phyloP scores from a whole-genome alignment of 768 basidiomycete genomes.

The Rhizopogon rudus region DNA sequence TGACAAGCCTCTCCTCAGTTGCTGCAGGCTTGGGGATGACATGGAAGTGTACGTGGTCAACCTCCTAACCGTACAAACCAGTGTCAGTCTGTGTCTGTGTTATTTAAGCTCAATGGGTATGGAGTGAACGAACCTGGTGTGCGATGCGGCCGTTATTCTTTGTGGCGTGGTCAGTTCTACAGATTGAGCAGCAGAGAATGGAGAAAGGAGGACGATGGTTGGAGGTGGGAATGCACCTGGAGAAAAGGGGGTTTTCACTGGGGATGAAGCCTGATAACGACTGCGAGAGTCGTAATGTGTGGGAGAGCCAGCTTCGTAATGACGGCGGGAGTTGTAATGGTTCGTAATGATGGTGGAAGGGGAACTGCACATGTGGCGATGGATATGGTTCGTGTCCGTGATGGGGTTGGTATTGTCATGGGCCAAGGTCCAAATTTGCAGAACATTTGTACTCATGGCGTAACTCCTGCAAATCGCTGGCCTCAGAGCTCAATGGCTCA shows the following conservation, averaged over 20 bases:
- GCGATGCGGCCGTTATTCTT: slow-evolving; percentile 69
- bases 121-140: slow-evolving; percentile 40
- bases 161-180: background rate
- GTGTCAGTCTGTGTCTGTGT: background rate
- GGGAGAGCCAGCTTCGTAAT: too few relatives aligned
- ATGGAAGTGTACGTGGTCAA: slow-evolving; percentile 91
- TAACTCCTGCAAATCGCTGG: too few relatives aligned
- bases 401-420: too few relatives aligned
- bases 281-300: too few relatives aligned
- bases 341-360: too few relatives aligned
- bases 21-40: slow-evolving; percentile 85
- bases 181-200: background rate
- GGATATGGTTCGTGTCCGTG: too few relatives aligned
- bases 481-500: too few relatives aligned
- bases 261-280: too few relatives aligned
- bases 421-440: too few relatives aligned
- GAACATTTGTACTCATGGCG: too few relatives aligned
- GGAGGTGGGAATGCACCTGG: slow-evolving; percentile 34
- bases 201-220: background rate
- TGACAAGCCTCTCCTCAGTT: slow-evolving; percentile 66
- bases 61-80: slow-evolving; percentile 37
- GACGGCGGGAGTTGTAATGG: too few relatives aligned
- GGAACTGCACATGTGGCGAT: too few relatives aligned
- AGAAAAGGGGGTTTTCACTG: slow-evolving; percentile 35
- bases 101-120: background rate